A percentile compares a stretch with the other conserved stretches of the same genome.
These are phyloP conservation scores for Bruguiera parviflora DNA, from an alignment of 345 rosid genomes.

Conservation along the genomic window DNA sequence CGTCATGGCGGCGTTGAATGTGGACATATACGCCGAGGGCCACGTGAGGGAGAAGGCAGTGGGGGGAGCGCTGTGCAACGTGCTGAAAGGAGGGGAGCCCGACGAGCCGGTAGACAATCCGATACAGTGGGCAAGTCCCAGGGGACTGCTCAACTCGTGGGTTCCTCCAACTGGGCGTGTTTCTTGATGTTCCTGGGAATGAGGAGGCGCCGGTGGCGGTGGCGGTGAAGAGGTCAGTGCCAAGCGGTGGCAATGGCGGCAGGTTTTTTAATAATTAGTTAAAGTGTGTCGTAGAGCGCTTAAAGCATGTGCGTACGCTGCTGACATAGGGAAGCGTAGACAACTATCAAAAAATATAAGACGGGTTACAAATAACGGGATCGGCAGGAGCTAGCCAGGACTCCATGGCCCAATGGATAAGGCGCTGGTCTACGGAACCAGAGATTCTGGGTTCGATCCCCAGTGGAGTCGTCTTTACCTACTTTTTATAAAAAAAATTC, in stretches of 20 bases:
- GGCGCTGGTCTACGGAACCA: constrained; percentile 95
- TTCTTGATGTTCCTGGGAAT: no score
- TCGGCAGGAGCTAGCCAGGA: no score
- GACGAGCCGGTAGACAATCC: constrained; percentile 11
- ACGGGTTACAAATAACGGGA: no score
- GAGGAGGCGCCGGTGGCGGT: no score
- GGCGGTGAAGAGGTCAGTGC: no score
- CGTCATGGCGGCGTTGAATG: constrained; percentile 6
- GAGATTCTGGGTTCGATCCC: constrained; percentile 89
- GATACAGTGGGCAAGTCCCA: constrained; percentile 17
- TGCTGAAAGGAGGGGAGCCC: constrained; percentile 9
- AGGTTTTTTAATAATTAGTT: no score
- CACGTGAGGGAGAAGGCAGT: constrained; percentile 18
- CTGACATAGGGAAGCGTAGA: no score
- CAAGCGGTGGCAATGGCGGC: no score
- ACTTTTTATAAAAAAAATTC: no score
- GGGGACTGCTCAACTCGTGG: constrained; percentile 19
- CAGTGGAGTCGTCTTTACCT: constrained; percentile 50
- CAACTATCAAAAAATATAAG: no score
- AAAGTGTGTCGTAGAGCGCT: no score
- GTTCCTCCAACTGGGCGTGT: constrained; percentile 8
- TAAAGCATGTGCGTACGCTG: no score
- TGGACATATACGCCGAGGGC: constrained; percentile 14
- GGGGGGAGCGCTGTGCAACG: constrained; percentile 17
- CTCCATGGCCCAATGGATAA: constrained; percentile 88